Conservation (phyloP, 352 stramenopile species). For the Pythium diclinum region DNA sequence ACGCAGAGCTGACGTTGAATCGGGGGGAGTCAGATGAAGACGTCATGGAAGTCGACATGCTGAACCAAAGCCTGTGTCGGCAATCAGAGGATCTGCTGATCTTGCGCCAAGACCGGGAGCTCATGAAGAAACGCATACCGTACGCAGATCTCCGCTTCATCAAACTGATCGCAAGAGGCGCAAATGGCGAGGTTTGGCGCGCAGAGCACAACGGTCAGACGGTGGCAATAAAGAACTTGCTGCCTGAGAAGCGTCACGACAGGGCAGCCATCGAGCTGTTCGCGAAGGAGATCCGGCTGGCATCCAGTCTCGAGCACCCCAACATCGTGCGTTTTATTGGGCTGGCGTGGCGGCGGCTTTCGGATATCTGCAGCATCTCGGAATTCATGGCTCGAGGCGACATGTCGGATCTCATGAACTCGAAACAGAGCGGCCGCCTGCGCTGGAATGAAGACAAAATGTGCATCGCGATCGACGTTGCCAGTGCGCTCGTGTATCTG, state of each 20-base stretch:
- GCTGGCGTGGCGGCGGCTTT: conserved; percentile 48
- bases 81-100: conserved; percentile 34
- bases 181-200: conserved; percentile 62
- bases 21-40: conserved; percentile 1
- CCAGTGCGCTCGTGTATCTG: conserved; percentile 60
- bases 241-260: conserved; percentile 47
- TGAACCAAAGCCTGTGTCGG: conserved; percentile 15
- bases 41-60: conserved; percentile 13
- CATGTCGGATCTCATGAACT: conserved; percentile 44
- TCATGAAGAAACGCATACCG: conserved; percentile 45
- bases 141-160: conserved; percentile 41
- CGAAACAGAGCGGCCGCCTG: conserved; percentile 33
- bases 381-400: conserved; percentile 65
- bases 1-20: neutral
- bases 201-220: conserved; percentile 35
- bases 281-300: conserved; percentile 49
- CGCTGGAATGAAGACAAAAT: conserved; percentile 53
- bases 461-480: conserved; percentile 53
- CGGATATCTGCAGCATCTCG: conserved; percentile 54
- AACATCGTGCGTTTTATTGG: conserved; percentile 73
- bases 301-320: conserved; percentile 44
- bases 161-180: conserved; percentile 41
- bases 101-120: conserved; percentile 41
- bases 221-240: conserved; percentile 62
- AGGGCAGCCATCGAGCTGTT: conserved; percentile 44